Base-by-base conservation (phyloP, 139 green algal species). In the Chloropicon primus region DNA sequence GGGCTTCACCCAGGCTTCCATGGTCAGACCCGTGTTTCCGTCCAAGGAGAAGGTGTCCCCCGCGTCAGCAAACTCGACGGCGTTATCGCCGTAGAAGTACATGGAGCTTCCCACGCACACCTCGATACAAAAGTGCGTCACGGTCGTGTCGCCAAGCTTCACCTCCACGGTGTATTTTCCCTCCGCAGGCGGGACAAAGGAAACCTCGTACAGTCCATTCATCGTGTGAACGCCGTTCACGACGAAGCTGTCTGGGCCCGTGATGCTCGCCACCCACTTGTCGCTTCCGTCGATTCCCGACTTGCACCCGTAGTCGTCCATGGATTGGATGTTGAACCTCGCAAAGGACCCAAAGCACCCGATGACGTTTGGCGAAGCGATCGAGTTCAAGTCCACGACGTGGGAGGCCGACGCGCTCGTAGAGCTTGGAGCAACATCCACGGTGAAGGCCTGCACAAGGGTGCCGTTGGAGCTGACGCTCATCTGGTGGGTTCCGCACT, bases 121-220 rank as follows among this genome's bases (percentile, higher is more conserved):
- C 10, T 25, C 27, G 0, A 78, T 29, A 1, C n/a, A 28, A 1
- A 83, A 62, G 41, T 5, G 17, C 5, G 41, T 62, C 10, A 62
- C 5, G 41, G 41, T 62, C 41, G 41, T 62, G 41, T 5, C 17
- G 41, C 41, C 41, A 17, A 62, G 41, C 41, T 62, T 79, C 62
- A 79, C 54, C 2, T 83, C 79, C 28, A 89, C 84, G 0, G 84
- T 90, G 17, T 93, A 81, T 77, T 77, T 86, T 10, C 89, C 89
- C 2, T 82, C 85, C 1, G 72, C 74, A 25, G 82, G 81, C 3
- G 28, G 25, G 0, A 71, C 53, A 3, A 21, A 27, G 1, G 81
- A 82, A 62, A 82, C 75, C 23, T 27, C 2, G 74, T 82, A 82
- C 25, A 27, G 74, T 75, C 79, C 79, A 27, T 62, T 41, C 62